These are phyloP conservation scores for Leccinum aurantiacum DNA, from an alignment of 768 basidiomycete species.

Conservation along the genomic window DNA sequence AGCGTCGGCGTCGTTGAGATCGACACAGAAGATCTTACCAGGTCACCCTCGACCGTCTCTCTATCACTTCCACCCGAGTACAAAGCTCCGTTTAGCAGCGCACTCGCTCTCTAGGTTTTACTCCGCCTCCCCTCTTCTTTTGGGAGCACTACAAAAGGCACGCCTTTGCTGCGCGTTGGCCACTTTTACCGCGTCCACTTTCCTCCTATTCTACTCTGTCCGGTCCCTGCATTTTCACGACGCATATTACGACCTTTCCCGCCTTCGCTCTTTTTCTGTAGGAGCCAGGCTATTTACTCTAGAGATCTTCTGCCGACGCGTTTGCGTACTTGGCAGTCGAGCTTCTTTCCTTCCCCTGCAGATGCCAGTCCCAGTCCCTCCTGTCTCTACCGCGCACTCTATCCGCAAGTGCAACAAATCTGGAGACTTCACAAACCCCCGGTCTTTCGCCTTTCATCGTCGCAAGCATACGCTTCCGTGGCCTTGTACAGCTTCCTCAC, in stretches of 20 bases:
- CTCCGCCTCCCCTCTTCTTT: slow-evolving; percentile 28
- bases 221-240: slow-evolving; percentile 53
- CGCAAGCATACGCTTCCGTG: slow-evolving; percentile 59
- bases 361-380: slow-evolving; percentile 88
- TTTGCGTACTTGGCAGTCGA: slow-evolving; percentile 44
- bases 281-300: slow-evolving; percentile 41
- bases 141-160: slow-evolving; percentile 66
- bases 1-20: slow-evolving; percentile 44
- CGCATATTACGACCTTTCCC: slow-evolving; percentile 59
- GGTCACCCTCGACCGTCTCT: slow-evolving; percentile 21
- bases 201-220: slow-evolving; percentile 33
- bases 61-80: slow-evolving; percentile 8
- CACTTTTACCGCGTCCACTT: slow-evolving; percentile 36
- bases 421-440: slow-evolving; percentile 38
- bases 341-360: slow-evolving; percentile 49
- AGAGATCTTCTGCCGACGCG: slow-evolving; percentile 44
- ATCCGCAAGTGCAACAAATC: slow-evolving; percentile 59
- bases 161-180: slow-evolving; percentile 94
- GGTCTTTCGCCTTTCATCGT: slow-evolving; percentile 49
- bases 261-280: slow-evolving; percentile 38
- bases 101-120: slow-evolving; percentile 21
- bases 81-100: slow-evolving; percentile 17
- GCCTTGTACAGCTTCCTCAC: slow-evolving; percentile 59
- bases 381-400: slow-evolving; percentile 57
- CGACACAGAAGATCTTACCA: slow-evolving; percentile 32